phyloP scores from a whole-genome alignment of 768 basidiomycete species.

The Suillus fuscotomentosus region DNA sequence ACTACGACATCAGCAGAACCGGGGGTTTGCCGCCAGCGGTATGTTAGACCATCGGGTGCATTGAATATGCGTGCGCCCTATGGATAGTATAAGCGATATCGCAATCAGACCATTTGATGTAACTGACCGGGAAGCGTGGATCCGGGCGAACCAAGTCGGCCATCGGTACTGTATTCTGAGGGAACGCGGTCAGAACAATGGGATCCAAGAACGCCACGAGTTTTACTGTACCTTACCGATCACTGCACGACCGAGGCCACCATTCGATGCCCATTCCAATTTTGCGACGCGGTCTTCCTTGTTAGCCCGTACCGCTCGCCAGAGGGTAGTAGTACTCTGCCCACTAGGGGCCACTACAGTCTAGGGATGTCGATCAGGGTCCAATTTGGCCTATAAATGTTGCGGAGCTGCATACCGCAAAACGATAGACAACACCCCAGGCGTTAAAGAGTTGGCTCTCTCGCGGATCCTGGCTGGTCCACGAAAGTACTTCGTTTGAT shows the following conservation, averaged over 20 bases:
- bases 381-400: constrained; percentile 14
- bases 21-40: constrained; percentile 75
- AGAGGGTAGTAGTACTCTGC: constrained; percentile 73
- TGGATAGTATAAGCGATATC: constrained; percentile 15
- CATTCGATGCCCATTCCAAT: constrained; percentile 83
- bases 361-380: constrained; percentile 39
- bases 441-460: constrained; percentile 82
- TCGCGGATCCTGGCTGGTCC: constrained; percentile 85
- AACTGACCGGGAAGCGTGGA: constrained; percentile 56
- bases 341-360: constrained; percentile 63
- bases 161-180: constrained; percentile 77
- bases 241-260: constrained; percentile 79
- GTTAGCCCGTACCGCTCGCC: constrained; percentile 77
- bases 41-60: constrained; percentile 79
- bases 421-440: constrained; percentile 80
- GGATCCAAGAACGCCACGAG: constrained; percentile 12
- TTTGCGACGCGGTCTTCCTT: constrained; percentile 88
- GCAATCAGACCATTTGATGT: constrained; percentile 9
- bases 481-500: constrained; percentile 73
- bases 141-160: constrained; percentile 77
- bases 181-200: constrained; percentile 26
- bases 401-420: constrained; percentile 51
- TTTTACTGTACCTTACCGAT: constrained; percentile 69
- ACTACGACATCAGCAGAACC: constrained; percentile 61
- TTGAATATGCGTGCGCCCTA: constrained; percentile 71